phyloP scores from a whole-genome alignment of 768 basidiomycete species.

The button mushroom (Agaricus bisporus) region DNA sequence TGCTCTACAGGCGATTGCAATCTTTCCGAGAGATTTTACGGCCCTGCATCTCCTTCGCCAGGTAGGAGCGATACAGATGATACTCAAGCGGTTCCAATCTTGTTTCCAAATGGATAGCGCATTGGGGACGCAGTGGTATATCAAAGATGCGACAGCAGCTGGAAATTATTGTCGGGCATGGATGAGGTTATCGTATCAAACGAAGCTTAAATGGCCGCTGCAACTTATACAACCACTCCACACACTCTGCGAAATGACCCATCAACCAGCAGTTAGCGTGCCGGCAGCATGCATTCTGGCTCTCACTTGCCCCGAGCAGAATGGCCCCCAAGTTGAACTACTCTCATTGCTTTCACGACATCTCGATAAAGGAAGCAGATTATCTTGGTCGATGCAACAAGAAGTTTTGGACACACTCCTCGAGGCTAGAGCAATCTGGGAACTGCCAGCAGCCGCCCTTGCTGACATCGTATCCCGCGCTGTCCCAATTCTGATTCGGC shows the following conservation, averaged over 20 bases:
- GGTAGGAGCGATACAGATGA: conserved; percentile 25
- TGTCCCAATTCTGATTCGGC: conserved; percentile 28
- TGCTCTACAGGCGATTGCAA: conserved; percentile 31
- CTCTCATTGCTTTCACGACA: conserved; percentile 26
- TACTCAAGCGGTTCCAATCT: conserved; percentile 28
- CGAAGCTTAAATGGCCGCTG: conserved; percentile 27
- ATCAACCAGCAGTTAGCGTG: conserved; percentile 25
- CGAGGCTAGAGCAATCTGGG: conserved; percentile 31
- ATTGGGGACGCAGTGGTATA: conserved; percentile 29
- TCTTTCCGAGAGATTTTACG: conserved; percentile 31
- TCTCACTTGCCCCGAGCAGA: conserved; percentile 27
- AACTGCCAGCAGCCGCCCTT: conserved; percentile 28
- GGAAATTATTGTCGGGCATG: conserved; percentile 34
- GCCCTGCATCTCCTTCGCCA: conserved; percentile 30
- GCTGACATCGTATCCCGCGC: conserved; percentile 27
- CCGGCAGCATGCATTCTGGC: conserved; percentile 32
- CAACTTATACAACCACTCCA: conserved; percentile 28
- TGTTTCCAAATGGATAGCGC: conserved; percentile 35
- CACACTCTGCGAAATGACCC: conserved; percentile 23
- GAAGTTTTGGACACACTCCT: conserved; percentile 35
- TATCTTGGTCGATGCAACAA: conserved; percentile 25
- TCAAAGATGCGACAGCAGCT: conserved; percentile 26
- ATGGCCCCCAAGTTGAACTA: conserved; percentile 28
- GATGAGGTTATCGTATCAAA: conserved; percentile 32
- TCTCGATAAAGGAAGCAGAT: conserved; percentile 23